Evolutionary conservation across 805 yeast genomes (phyloP).

Genomic region (Metschnikowia picachoensis): DNA sequence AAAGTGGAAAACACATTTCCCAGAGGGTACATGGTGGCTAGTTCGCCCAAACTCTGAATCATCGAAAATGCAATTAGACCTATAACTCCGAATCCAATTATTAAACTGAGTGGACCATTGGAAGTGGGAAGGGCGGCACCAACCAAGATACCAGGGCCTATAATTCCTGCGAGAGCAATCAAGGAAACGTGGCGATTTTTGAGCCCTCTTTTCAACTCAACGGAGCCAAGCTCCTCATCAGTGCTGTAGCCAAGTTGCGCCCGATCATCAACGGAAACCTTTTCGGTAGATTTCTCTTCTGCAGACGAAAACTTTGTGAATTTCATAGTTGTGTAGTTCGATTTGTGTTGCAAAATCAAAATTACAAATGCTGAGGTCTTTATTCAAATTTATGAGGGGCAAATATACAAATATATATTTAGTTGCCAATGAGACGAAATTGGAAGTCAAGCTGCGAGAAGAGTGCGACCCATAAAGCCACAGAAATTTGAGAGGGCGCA

Average conservation of each 20-base stretch:
- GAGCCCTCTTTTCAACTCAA: constrained; percentile 41
- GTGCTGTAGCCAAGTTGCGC: constrained; percentile 5
- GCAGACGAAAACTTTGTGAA: constrained; percentile 1
- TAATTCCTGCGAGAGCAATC: constrained; percentile 53
- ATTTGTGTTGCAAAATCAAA: background rate
- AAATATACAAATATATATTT: background rate
- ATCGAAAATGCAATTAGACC: constrained; percentile 51
- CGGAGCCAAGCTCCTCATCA: constrained; percentile 9
- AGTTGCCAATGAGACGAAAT: background rate
- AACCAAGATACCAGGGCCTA: constrained; percentile 57
- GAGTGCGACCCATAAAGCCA: constrained; percentile 5
- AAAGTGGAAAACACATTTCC: constrained; percentile 50
- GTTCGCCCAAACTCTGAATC: constrained; percentile 55
- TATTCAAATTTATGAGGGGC: too few relatives aligned
- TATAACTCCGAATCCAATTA: constrained; percentile 49
- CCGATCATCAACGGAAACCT: constrained; percentile 4
- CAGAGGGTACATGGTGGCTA: constrained; percentile 50
- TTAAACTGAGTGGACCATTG: constrained; percentile 50
- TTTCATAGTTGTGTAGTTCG: background rate
- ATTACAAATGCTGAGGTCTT: too few relatives aligned
- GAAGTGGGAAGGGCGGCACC: constrained; percentile 50
- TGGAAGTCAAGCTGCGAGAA: constrained; percentile 1
- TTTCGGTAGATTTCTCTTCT: constrained; percentile 1
- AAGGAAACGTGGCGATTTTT: constrained; percentile 50
- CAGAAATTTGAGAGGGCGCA: constrained; percentile 1